A percentile compares a stretch with the other conserved stretches of the same genome.
These are phyloP conservation scores for Starmerella roubikii DNA, from an alignment of 805 yeast species.

Conservation along the genomic window DNA sequence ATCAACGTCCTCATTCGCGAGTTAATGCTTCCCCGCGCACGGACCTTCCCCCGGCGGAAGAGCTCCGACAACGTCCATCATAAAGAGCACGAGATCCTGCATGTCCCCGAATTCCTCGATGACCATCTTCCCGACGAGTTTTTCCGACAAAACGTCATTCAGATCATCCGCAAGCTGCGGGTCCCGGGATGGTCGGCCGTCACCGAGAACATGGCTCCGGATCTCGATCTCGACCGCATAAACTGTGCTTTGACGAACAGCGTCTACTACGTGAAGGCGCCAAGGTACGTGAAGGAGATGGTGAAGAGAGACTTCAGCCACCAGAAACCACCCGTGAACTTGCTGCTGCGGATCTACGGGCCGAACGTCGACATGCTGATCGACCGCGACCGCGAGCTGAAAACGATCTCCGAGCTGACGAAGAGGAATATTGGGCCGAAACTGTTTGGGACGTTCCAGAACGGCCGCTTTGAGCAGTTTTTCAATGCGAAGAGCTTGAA, in stretches of 20 bases:
- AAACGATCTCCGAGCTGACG: constrained; percentile 58
- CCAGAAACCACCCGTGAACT: constrained; percentile 36
- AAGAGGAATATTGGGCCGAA: constrained; percentile 75
- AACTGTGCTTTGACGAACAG: constrained; percentile 91
- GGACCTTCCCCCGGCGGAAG: no score
- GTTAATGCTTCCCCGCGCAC: no score
- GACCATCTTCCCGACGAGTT: constrained; percentile 70
- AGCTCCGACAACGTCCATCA: no score
- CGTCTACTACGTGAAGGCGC: constrained; percentile 62
- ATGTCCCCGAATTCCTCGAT: constrained; percentile 49
- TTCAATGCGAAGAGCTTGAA: constrained; percentile 69
- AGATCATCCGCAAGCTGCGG: constrained; percentile 45
- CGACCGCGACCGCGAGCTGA: constrained; percentile 71
- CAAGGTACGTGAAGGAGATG: constrained; percentile 26
- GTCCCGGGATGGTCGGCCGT: constrained; percentile 72
- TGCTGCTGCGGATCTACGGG: constrained; percentile 76
- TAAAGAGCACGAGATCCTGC: constrained; percentile 16
- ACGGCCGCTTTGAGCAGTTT: constrained; percentile 91
- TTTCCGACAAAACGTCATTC: constrained; percentile 66
- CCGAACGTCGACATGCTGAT: constrained; percentile 73
- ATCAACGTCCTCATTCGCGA: no score
- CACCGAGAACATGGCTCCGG: constrained; percentile 27
- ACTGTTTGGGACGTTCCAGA: constrained; percentile 73
- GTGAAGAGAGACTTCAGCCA: constrained; percentile 25
- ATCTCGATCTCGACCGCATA: constrained; percentile 49